phyloP scores from a whole-genome alignment of 495 filamentous ascomycete species.

The Filosporella fistucella region DNA sequence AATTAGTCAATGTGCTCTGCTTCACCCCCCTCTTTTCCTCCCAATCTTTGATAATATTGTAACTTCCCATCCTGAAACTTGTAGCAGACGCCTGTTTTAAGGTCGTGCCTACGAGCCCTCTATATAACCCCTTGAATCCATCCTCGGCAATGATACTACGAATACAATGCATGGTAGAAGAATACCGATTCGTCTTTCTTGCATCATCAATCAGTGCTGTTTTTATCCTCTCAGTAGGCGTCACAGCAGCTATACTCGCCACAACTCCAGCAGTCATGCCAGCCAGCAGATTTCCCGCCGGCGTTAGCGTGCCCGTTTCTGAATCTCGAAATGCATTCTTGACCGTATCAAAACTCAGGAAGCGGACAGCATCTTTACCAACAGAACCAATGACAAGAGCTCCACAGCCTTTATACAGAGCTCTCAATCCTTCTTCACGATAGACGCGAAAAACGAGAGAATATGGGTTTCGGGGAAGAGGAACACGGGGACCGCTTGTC shows the following conservation, averaged over 20 bases:
- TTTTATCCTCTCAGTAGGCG: constrained; percentile 64
- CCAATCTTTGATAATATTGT: constrained; percentile 63
- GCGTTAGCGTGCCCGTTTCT: constrained; percentile 49
- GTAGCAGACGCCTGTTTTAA: constrained; percentile 65
- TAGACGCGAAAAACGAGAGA: constrained; percentile 26
- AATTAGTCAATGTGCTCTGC: constrained; percentile 39
- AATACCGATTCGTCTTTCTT: constrained; percentile 42
- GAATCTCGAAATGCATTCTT: constrained; percentile 54
- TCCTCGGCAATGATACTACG: constrained; percentile 40
- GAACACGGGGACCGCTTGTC: neutral
- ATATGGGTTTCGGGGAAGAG: constrained; percentile 40
- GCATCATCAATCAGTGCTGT: constrained; percentile 69
- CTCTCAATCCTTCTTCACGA: constrained; percentile 44
- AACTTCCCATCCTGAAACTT: constrained; percentile 60
- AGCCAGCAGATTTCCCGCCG: constrained; percentile 49
- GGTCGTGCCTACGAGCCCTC: constrained; percentile 56
- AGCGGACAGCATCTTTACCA: constrained; percentile 64
- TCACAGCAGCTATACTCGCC: constrained; percentile 56
- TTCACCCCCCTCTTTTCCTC: constrained; percentile 36
- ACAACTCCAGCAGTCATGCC: constrained; percentile 60
- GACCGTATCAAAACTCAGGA: constrained; percentile 62
- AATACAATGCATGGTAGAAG: constrained; percentile 45
- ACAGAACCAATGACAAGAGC: constrained; percentile 31
- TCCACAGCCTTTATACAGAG: constrained; percentile 56
- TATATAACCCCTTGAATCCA: constrained; percentile 53